A percentile compares a stretch with the other conserved stretches of the same genome.
phyloP scores from a whole-genome alignment of 768 basidiomycete genomes.

The Amanita muscaria region DNA sequence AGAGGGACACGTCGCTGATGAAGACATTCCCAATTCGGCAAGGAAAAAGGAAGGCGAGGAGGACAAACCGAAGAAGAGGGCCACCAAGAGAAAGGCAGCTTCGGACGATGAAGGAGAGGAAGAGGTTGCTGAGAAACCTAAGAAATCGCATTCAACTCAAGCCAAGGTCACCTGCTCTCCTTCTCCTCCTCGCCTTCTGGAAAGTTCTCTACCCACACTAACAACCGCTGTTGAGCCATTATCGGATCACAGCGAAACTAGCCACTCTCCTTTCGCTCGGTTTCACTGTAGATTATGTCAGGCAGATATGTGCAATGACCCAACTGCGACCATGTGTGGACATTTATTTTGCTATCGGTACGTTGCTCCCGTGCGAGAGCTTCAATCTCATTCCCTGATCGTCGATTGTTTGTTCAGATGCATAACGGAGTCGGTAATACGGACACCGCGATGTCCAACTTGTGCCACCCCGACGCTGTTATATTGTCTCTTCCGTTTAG shows the following conservation, averaged over 20 bases:
- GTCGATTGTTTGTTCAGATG: slow-evolving; percentile 33
- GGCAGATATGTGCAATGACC: slow-evolving; percentile 39
- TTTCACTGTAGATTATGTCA: slow-evolving; percentile 45
- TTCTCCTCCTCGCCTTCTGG: no score
- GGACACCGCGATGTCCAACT: slow-evolving; percentile 40
- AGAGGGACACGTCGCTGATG: slow-evolving; percentile 69
- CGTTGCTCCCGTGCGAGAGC: slow-evolving; percentile 15
- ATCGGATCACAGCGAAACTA: no score
- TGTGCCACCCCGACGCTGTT: slow-evolving; percentile 42
- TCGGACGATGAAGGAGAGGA: slow-evolving; percentile 17
- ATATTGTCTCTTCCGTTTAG: slow-evolving; percentile 49
- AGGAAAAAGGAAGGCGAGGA: slow-evolving; percentile 45
- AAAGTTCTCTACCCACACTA: not conserved
- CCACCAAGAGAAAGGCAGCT: slow-evolving; percentile 27
- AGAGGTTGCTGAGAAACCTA: slow-evolving; percentile 23
- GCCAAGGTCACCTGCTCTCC: slow-evolving; percentile 11
- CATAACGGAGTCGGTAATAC: slow-evolving; percentile 40
- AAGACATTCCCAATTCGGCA: slow-evolving; percentile 73
- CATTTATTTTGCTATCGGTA: slow-evolving; percentile 54
- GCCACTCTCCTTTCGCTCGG: slow-evolving; percentile 1
- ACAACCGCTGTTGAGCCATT: slow-evolving; percentile 1
- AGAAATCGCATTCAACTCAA: slow-evolving; percentile 17
- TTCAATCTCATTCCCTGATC: not conserved
- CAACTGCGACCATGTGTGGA: slow-evolving; percentile 54
- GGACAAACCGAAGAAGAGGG: slow-evolving; percentile 44